Percentiles rank a stretch among this genome's conserved stretches.
Conservation (phyloP, 202 grass and related monocot genomes). For the Eragrostis tef region DNA sequence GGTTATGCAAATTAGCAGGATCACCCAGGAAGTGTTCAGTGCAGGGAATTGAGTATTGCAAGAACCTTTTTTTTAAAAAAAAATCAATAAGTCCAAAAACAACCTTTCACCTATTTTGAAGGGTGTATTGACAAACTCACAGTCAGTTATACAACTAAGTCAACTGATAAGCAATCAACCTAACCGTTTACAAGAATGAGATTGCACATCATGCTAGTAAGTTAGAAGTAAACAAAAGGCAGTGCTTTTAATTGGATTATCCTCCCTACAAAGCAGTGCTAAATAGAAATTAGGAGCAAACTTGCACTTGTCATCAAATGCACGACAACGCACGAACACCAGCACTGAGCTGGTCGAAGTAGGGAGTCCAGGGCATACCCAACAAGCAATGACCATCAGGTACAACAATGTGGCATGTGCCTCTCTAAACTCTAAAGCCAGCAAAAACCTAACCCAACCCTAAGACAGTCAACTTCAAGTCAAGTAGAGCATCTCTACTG, state of each 20-base stretch:
- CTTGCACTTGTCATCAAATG: no score
- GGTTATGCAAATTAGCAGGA: not conserved
- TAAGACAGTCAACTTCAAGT: not conserved
- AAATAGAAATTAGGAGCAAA: no score
- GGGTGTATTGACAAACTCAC: no score
- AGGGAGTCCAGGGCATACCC: constrained; percentile 1
- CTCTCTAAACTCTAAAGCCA: not conserved
- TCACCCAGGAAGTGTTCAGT: not conserved
- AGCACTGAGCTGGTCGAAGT: no score
- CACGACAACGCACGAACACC: no score
- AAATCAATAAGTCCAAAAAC: not conserved
- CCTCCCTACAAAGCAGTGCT: not conserved
- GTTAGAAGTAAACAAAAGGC: not conserved
- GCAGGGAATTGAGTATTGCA: not conserved
- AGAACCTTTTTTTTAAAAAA: not conserved
- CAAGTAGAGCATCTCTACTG: not conserved
- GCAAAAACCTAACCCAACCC: not conserved
- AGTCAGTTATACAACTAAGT: no score
- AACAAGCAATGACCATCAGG: not conserved
- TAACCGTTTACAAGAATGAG: not conserved
- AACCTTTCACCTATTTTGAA: no score
- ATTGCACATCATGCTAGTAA: not conserved
- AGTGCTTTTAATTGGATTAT: not conserved
- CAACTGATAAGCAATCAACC: not conserved
- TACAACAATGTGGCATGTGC: constrained; percentile 9